A percentile compares a stretch with the other conserved stretches of the same genome.
phyloP scores from a whole-genome alignment of 2,329 filamentous ascomycete species.

The Mycosphaerella arachidis region DNA sequence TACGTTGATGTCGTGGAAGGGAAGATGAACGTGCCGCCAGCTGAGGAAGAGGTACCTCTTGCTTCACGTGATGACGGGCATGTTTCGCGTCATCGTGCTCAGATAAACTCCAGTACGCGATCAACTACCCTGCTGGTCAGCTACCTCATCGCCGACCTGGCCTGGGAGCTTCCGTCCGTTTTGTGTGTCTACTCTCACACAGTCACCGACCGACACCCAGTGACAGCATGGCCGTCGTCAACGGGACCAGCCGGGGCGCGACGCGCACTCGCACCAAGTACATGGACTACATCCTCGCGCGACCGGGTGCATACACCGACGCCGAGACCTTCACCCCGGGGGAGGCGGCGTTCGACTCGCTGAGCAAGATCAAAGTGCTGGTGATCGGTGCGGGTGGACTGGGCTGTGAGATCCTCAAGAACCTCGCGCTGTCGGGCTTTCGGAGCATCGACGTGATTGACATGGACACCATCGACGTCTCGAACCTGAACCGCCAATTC shows the following conservation, averaged over 20 bases:
- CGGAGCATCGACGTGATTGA: constrained; percentile 98
- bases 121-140: not conserved
- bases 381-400: constrained; percentile 83
- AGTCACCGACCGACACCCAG: not conserved
- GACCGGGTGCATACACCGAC: constrained; percentile 76
- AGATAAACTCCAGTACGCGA: not conserved
- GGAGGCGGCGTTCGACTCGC: constrained; percentile 49
- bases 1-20: not conserved
- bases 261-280: constrained; percentile 56
- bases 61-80: constrained; percentile 5
- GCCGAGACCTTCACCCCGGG: constrained; percentile 44
- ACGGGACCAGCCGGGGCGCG: constrained; percentile 42
- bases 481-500: constrained; percentile 95
- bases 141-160: not conserved
- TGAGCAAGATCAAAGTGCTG: constrained; percentile 61
- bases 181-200: not conserved
- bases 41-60: not conserved
- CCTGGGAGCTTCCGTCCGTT: not conserved
- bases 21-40: not conserved
- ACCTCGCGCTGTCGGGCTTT: constrained; percentile 91
- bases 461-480: constrained; percentile 99
- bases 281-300: constrained; percentile 73
- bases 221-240: constrained; percentile 14
- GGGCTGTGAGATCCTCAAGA: constrained; percentile 94
- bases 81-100: constrained; percentile 5